Conservation (phyloP, 208 protist genomes). For the Wallacemonas sp. region DNA sequence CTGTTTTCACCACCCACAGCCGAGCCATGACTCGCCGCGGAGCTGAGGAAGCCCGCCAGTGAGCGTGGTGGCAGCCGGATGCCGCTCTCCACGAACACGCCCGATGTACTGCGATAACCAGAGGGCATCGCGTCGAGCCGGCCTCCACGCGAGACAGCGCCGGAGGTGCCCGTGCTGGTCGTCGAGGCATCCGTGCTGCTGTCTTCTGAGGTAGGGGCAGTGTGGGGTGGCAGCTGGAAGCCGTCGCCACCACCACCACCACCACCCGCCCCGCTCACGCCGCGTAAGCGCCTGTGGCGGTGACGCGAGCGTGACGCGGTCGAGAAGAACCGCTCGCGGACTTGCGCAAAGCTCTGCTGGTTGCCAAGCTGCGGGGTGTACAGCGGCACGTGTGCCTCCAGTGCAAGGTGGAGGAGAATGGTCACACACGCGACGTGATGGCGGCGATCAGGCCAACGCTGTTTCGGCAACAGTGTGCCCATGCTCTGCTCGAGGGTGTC, state of each 20-base stretch:
- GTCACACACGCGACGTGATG: slow-evolving; percentile 72
- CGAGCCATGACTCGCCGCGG: too few relatives aligned
- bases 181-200: slow-evolving; percentile 20
- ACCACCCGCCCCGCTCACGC: background rate
- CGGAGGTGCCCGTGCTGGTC: background rate
- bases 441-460: slow-evolving; percentile 54
- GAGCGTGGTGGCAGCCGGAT: slow-evolving; percentile 4
- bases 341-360: slow-evolving; percentile 30
- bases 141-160: background rate
- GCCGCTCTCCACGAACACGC: slow-evolving; percentile 6
- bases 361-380: slow-evolving; percentile 33
- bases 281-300: slow-evolving; percentile 9
- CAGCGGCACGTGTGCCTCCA: slow-evolving; percentile 63
- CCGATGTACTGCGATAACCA: slow-evolving; percentile 2
- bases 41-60: background rate
- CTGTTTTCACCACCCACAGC: background rate
- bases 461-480: slow-evolving; percentile 53
- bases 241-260: slow-evolving; percentile 6
- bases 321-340: slow-evolving; percentile 24
- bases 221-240: slow-evolving; percentile 1
- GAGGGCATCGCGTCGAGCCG: slow-evolving; percentile 11
- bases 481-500: slow-evolving; percentile 64
- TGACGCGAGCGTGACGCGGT: background rate
- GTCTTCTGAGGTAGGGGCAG: slow-evolving; percentile 35
- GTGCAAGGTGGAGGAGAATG: slow-evolving; percentile 69